Evolutionary conservation across 257 asterid genomes (phyloP).

Genomic region (Buddleja alternifolia): DNA sequence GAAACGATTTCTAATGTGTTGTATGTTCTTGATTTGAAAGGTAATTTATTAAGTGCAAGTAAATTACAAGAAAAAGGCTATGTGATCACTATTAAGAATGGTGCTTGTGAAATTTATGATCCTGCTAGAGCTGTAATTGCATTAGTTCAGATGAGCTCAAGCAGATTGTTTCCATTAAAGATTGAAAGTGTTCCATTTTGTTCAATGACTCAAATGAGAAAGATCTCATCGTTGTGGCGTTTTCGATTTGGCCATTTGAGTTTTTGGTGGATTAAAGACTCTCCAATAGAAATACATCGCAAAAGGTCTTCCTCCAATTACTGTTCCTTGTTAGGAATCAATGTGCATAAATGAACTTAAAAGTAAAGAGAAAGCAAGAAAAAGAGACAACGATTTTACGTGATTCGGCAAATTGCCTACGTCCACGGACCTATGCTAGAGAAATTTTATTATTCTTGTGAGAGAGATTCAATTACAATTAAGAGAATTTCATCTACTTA

Average conservation of each 20-base stretch:
- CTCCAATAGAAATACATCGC: constrained; percentile 3
- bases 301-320: not conserved
- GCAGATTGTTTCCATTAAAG: not conserved
- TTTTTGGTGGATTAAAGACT: not conserved
- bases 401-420: no score
- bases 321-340: no score
- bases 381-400: no score
- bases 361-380: no score
- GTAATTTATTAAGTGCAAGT: constrained; percentile 21
- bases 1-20: constrained; percentile 4
- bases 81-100: not conserved
- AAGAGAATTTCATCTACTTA: no score
- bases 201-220: not conserved
- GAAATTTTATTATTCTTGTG: no score
- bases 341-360: no score
- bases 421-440: no score
- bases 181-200: not conserved
- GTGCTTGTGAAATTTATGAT: not conserved
- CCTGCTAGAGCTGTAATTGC: not conserved
- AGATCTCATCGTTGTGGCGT: not conserved
- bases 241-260: constrained; percentile 1
- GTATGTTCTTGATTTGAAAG: constrained; percentile 16
- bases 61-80: constrained; percentile 25
- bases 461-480: no score
- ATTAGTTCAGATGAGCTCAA: not conserved